These are phyloP conservation scores for Petunia axillaris DNA, from an alignment of 257 asterid genomes.

Conservation along the genomic window DNA sequence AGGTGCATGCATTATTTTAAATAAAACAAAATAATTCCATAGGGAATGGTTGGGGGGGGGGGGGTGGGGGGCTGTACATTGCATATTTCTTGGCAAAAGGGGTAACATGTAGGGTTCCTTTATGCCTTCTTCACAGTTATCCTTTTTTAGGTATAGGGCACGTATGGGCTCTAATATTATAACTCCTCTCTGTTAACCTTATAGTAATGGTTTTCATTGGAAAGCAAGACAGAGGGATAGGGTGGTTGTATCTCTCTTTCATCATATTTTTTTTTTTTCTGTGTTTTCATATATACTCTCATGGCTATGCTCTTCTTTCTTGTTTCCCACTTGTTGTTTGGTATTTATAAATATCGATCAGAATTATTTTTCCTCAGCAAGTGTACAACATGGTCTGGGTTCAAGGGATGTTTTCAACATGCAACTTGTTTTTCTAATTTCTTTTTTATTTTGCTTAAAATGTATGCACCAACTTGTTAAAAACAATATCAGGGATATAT, in stretches of 20 bases:
- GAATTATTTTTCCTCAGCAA: background rate
- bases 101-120: background rate
- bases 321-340: background rate
- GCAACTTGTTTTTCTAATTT: background rate
- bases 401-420: conserved; percentile 1
- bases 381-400: background rate
- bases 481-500: background rate
- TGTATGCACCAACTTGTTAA: background rate
- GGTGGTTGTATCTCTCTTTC: background rate
- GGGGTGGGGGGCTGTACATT: background rate
- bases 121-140: background rate
- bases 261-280: no score
- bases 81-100: conserved; percentile 11
- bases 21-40: background rate
- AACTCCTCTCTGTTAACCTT: background rate
- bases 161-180: background rate
- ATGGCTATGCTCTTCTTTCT: background rate
- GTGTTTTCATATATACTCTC: background rate
- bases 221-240: background rate
- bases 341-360: background rate
- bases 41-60: background rate
- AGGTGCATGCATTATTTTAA: background rate
- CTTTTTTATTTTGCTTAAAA: no score
- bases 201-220: no score
- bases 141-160: background rate